Conservation (phyloP, 1,139 yeast genomes). For the Yamadazyma epiphylla region DNA sequence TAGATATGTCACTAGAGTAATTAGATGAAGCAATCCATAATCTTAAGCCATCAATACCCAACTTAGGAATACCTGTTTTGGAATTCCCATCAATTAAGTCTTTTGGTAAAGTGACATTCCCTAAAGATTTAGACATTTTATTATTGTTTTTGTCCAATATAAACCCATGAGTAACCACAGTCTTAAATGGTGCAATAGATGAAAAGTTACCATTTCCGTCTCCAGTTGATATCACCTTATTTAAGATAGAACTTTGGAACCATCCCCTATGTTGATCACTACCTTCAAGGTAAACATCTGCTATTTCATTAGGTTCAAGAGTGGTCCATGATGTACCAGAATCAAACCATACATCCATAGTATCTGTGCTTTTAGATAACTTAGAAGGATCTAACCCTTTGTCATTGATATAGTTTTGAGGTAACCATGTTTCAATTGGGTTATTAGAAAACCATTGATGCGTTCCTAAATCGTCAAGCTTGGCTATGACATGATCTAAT, state of each 20-base stretch:
- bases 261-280: constrained; percentile 98
- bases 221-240: constrained; percentile 59
- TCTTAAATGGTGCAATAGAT: constrained; percentile 67
- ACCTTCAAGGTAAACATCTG: constrained; percentile 89
- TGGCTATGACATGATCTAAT: constrained; percentile 51
- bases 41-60: constrained; percentile 90
- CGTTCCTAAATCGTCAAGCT: constrained; percentile 57
- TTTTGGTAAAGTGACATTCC: constrained; percentile 72
- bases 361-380: constrained; percentile 71
- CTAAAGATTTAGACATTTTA: constrained; percentile 93
- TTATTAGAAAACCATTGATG: constrained; percentile 69
- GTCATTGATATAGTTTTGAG: constrained; percentile 20
- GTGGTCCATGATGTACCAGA: constrained; percentile 93
- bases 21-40: constrained; percentile 90
- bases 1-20: constrained; percentile 73
- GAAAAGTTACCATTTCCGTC: constrained; percentile 21
- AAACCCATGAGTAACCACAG: constrained; percentile 89
- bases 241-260: constrained; percentile 92
- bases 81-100: constrained; percentile 67
- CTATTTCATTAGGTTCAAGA: constrained; percentile 39
- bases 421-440: constrained; percentile 70
- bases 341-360: constrained; percentile 99
- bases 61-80: constrained; percentile 52
- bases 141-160: constrained; percentile 79
- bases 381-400: constrained; percentile 30